Evolutionary conservation across 805 yeast genomes (phyloP).

Genomic region (Komagataella mondaviorum): DNA sequence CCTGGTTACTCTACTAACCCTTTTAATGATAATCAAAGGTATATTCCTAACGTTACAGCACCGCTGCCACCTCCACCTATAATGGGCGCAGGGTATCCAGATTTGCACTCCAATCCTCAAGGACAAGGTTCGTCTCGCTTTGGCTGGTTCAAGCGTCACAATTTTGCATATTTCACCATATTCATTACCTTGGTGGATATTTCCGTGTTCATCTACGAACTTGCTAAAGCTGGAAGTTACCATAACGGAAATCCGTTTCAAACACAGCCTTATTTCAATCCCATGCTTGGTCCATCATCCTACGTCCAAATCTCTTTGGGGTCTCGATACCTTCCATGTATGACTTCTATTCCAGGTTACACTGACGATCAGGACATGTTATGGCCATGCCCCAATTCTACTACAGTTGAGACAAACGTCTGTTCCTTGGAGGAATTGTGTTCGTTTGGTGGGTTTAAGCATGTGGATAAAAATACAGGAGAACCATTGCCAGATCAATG

Average conservation of each 20-base stretch:
- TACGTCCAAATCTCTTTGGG: conserved; percentile 58
- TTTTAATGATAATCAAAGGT: not conserved
- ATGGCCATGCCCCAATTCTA: conserved; percentile 64
- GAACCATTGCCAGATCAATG: conserved; percentile 41
- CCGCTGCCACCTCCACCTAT: not conserved
- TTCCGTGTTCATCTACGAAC: conserved; percentile 47
- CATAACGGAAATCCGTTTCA: conserved; percentile 51
- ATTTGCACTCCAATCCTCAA: not conserved
- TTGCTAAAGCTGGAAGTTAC: conserved; percentile 37
- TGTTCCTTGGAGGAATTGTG: conserved; percentile 47
- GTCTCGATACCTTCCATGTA: conserved; percentile 59
- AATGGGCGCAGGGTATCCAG: not conserved
- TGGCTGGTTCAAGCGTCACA: not conserved
- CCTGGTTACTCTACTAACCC: not conserved
- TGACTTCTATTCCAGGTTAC: conserved; percentile 36
- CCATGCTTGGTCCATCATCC: conserved; percentile 68
- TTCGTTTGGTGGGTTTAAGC: conserved; percentile 38
- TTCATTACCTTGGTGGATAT: conserved; percentile 32
- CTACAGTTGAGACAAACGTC: conserved; percentile 33
- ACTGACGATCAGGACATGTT: conserved; percentile 29
- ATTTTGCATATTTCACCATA: conserved; percentile 15
- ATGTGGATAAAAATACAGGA: conserved; percentile 10
- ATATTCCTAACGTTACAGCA: not conserved
- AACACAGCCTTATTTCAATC: conserved; percentile 60
- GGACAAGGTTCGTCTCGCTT: not conserved